These are phyloP conservation scores for Knoxdaviesia capensis DNA, from an alignment of 2,329 filamentous ascomycete genomes.

Conservation along the genomic window DNA sequence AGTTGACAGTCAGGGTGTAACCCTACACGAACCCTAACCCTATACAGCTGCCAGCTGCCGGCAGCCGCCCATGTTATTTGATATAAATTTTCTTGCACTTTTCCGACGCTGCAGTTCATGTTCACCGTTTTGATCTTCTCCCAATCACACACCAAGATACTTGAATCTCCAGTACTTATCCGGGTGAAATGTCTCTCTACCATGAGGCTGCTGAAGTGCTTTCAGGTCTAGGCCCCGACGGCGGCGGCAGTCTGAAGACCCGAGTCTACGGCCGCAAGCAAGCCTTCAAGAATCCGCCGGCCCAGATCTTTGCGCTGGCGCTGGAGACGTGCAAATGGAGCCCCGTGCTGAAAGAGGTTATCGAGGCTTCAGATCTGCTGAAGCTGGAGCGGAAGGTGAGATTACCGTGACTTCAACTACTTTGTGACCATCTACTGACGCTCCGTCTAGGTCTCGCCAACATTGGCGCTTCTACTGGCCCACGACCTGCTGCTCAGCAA, in stretches of 20 bases:
- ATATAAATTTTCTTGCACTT: no score
- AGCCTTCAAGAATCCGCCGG: constrained; percentile 53
- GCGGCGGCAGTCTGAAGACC: constrained; percentile 77
- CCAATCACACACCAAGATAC: not conserved
- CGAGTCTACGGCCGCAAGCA: constrained; percentile 54
- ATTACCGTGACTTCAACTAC: not conserved
- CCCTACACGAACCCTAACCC: no score
- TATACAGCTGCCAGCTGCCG: no score
- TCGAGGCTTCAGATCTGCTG: constrained; percentile 61
- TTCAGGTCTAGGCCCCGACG: constrained; percentile 26
- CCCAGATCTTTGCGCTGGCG: constrained; percentile 73
- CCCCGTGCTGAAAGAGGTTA: constrained; percentile 64
- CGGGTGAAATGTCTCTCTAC: constrained; percentile 67
- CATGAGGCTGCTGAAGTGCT: constrained; percentile 72
- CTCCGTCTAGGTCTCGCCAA: constrained; percentile 47
- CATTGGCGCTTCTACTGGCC: constrained; percentile 59
- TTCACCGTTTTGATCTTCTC: not conserved
- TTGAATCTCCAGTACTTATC: not conserved
- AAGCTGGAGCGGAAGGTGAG: constrained; percentile 66
- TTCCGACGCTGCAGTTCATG: not conserved
- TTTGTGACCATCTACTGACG: constrained; percentile 8
- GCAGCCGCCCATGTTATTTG: no score
- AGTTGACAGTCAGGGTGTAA: no score
- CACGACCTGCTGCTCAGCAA: constrained; percentile 77
- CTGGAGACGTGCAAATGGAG: constrained; percentile 87